phyloP scores from a whole-genome alignment of 2,329 filamentous ascomycete genomes.

The Phyllosticta citrichinensis region DNA sequence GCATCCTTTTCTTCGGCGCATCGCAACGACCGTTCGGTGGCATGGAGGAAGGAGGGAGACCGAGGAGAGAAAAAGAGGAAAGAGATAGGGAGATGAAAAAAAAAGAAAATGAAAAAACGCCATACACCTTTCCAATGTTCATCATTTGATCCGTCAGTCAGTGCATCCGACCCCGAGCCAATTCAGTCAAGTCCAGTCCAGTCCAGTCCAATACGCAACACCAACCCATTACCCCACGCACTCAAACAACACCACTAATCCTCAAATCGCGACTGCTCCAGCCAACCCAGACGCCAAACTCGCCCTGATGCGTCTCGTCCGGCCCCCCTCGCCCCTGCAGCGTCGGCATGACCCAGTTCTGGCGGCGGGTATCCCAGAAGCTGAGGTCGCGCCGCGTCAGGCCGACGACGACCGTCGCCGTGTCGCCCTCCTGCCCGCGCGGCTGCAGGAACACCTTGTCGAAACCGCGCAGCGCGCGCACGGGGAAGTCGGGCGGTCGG shows the following conservation, averaged over 20 bases:
- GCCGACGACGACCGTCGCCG: conserved; percentile 24
- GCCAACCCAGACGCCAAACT: conserved; percentile 10
- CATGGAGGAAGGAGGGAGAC: not conserved
- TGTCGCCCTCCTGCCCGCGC: conserved; percentile 8
- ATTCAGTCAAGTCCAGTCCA: not conserved
- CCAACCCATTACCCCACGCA: not conserved
- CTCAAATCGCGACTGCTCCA: conserved; percentile 8
- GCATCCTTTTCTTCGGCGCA: no score
- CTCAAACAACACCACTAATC: conserved; percentile 4
- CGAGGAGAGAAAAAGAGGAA: not conserved
- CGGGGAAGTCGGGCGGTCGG: conserved; percentile 43
- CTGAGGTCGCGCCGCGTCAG: conserved; percentile 32
- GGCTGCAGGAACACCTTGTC: conserved; percentile 31
- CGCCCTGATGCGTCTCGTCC: not conserved
- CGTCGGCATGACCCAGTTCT: conserved; percentile 29
- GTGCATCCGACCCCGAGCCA: no score
- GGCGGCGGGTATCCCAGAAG: conserved; percentile 29
- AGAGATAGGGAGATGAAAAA: not conserved
- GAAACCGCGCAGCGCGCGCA: conserved; percentile 31
- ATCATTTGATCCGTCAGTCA: not conserved
- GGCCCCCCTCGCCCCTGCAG: not conserved
- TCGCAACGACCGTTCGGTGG: no score
- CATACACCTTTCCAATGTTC: not conserved
- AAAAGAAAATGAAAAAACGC: not conserved
- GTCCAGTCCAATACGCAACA: not conserved